These are phyloP conservation scores for Colletotrichum graminicola DNA, from an alignment of 2,329 filamentous ascomycete genomes.

Conservation along the genomic window DNA sequence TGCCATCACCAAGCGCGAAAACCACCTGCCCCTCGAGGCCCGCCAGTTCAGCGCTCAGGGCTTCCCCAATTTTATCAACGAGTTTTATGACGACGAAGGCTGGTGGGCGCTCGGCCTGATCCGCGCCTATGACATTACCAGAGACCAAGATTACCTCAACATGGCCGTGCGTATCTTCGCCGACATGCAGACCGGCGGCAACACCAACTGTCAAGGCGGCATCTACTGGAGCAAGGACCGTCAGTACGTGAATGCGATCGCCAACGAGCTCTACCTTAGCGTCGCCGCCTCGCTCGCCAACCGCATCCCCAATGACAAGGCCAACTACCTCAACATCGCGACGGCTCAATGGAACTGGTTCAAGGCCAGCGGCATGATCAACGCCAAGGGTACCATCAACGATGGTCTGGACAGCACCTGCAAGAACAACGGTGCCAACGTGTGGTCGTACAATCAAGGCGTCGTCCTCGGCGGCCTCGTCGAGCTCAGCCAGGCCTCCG, in stretches of 20 bases:
- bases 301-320: conserved; percentile 55
- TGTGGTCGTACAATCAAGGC: conserved; percentile 71
- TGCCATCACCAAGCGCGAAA: conserved; percentile 47
- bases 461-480: conserved; percentile 67
- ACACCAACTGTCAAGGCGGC: conserved; percentile 64
- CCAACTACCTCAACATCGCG: conserved; percentile 62
- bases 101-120: conserved; percentile 75
- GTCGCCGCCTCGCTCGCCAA: conserved; percentile 66
- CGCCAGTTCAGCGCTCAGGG: conserved; percentile 45
- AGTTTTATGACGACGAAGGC: conserved; percentile 71
- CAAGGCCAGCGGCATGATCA: conserved; percentile 63
- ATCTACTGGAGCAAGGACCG: conserved; percentile 69
- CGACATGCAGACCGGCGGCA: conserved; percentile 65
- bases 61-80: conserved; percentile 61
- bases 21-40: conserved; percentile 47
- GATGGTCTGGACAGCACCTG: conserved; percentile 64
- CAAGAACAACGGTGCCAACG: conserved; percentile 63
- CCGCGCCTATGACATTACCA: conserved; percentile 66
- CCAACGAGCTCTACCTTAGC: conserved; percentile 69
- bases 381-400: conserved; percentile 62
- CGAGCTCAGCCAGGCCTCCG: conserved; percentile 62
- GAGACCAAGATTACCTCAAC: conserved; percentile 64
- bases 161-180: conserved; percentile 66
- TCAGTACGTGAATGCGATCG: conserved; percentile 65
- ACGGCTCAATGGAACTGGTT: conserved; percentile 67